Conservation (phyloP, 2,329 filamentous ascomycete genomes). For the Orbilia blumenaviensis region DNA sequence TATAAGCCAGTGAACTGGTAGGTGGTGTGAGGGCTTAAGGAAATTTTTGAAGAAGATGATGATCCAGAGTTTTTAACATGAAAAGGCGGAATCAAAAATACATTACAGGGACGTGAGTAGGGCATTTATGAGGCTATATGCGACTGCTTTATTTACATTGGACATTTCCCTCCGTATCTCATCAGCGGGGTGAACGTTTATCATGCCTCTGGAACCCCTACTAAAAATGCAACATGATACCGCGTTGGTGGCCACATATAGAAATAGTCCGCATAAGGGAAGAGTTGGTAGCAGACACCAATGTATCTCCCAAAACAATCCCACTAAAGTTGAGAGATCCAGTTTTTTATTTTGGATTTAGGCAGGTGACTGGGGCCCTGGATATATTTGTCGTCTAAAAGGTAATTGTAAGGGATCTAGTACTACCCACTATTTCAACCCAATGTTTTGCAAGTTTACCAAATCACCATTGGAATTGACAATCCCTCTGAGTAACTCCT, state of each 20-base stretch:
- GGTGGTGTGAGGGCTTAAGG: background rate
- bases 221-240: constrained; percentile 19
- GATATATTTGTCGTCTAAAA: too few species aligned
- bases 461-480: constrained; percentile 67
- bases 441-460: constrained; percentile 18
- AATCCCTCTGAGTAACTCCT: constrained; percentile 76
- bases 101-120: too few species aligned
- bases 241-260: too few species aligned
- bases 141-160: constrained; percentile 21
- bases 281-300: too few species aligned
- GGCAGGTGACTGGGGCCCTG: too few species aligned
- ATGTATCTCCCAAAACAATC: too few species aligned
- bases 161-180: background rate
- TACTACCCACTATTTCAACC: constrained; percentile 4
- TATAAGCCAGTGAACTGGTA: background rate
- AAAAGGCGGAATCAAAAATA: too few species aligned
- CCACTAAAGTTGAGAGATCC: too few species aligned
- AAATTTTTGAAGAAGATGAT: background rate
- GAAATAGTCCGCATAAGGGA: too few species aligned
- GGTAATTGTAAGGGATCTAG: too few species aligned
- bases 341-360: too few species aligned
- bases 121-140: background rate
- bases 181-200: background rate
- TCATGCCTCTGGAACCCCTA: background rate
- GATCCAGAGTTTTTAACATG: too few species aligned